Conservation (phyloP, 768 basidiomycete genomes). For the Tylopilus sp. region DNA sequence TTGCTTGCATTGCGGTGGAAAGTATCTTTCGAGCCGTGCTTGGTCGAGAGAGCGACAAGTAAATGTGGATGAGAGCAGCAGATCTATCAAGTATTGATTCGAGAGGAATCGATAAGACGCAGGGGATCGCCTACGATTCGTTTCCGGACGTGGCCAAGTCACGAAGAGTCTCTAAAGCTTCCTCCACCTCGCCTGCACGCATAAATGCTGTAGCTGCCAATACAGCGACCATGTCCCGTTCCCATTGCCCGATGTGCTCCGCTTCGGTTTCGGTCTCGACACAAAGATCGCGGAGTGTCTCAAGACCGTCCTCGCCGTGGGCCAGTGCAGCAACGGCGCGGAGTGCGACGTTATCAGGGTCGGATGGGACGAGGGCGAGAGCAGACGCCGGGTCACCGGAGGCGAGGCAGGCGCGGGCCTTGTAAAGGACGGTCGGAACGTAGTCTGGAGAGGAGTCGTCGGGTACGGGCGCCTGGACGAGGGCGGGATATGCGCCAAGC, state of each 20-base stretch:
- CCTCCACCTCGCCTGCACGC: slow-evolving; percentile 81
- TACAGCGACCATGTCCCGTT: slow-evolving; percentile 72
- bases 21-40: slow-evolving; percentile 87
- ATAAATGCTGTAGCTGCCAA: slow-evolving; percentile 87
- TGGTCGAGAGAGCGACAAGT: slow-evolving; percentile 84
- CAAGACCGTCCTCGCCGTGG: slow-evolving; percentile 59
- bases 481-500: slow-evolving; percentile 69
- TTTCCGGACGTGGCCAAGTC: slow-evolving; percentile 69
- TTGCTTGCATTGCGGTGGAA: slow-evolving; percentile 77
- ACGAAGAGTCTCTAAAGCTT: slow-evolving; percentile 86
- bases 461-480: slow-evolving; percentile 54
- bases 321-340: slow-evolving; percentile 74
- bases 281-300: slow-evolving; percentile 80
- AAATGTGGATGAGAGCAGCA: slow-evolving; percentile 79
- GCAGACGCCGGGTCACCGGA: slow-evolving; percentile 57
- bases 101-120: neutral
- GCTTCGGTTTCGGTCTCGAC: slow-evolving; percentile 79
- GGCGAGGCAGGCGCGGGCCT: slow-evolving; percentile 75
- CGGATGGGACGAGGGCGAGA: slow-evolving; percentile 51
- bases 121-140: slow-evolving; percentile 65
- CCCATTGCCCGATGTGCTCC: slow-evolving; percentile 61
- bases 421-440: slow-evolving; percentile 63
- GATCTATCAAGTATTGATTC: slow-evolving; percentile 45
- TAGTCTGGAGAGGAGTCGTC: slow-evolving; percentile 63
- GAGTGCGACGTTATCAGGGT: slow-evolving; percentile 61